Base-by-base conservation (phyloP, 352 stramenopile genomes). In the Ophiocytium majus region DNA sequence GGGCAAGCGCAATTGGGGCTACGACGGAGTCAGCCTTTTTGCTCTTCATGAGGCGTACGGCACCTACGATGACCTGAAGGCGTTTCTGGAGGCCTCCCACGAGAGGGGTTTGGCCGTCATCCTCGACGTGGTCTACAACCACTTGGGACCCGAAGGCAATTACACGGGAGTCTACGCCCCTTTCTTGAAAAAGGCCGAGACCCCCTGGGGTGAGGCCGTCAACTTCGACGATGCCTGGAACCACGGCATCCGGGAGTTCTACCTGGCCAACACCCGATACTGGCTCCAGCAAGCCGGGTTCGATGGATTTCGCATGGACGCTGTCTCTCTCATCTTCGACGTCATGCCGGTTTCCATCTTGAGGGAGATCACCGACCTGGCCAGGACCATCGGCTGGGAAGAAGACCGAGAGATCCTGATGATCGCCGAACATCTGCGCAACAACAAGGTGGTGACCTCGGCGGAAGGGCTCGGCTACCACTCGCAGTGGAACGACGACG, bases 121-220 rank as follows among this genome's bases (percentile, higher is more conserved):
- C 28, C 57, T 71, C 19, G 57, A 71, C 57, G 57, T 71, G 57
- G 57, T 71, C 28, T 71, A 71, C 57, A 71, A 71, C 57, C 57
- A 71, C 57, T 71, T 71, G 57, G 57, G 57, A 28, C 57, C 57
- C 19, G 23, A 23, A 23, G 57, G 57, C 23, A 71, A 71, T 28
- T 71, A 71, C 57, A 23, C 28, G 23, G 19, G 19, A 28, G 28
- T 23, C 19, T 71, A 23, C 57, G 57, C 19, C 57, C 57, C 57
- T 71, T 71, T 71, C 57, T 23, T 23, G 19, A 28, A 71, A 71
- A 71, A 28, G 57, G 19, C 23, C 28, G 19, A 71, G 57, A 71
- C 57, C 19, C 57, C 57, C 57, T 71, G 57, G 57, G 57, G 57
- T 23, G 23, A 23, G 57, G 57, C 57, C 19, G 19, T 71, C 28